A percentile compares a stretch with the other conserved stretches of the same genome.
These are phyloP conservation scores for Vinca minor DNA, from an alignment of 257 asterid genomes.

Conservation along the genomic window DNA sequence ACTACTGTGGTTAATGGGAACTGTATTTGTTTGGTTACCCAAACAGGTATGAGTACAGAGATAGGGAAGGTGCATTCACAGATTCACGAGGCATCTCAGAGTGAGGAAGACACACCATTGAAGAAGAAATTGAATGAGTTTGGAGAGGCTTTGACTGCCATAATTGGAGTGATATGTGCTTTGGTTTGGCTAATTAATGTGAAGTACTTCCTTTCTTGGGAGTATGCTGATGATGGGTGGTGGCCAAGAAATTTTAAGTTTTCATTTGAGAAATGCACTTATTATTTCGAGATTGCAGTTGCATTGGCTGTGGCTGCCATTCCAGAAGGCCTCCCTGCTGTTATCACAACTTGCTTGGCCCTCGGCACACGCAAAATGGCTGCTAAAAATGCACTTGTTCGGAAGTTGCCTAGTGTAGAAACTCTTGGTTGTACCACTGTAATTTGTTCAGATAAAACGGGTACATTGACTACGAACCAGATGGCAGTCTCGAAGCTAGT, in stretches of 20 bases:
- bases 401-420: conserved; percentile 98
- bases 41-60: conserved; percentile 90
- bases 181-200: conserved; percentile 94
- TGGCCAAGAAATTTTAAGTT: conserved; percentile 93
- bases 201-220: conserved; percentile 95
- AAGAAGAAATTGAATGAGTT: conserved; percentile 96
- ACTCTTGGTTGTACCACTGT: conserved; percentile 99
- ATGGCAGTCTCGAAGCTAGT: conserved; percentile 93
- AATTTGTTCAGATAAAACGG: conserved; percentile 96
- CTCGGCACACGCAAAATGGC: conserved; percentile 99
- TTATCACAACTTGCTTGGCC: conserved; percentile 94
- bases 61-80: conserved; percentile 88
- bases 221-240: conserved; percentile 72
- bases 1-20: conserved; percentile 94
- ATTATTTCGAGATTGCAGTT: conserved; percentile 96
- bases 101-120: conserved; percentile 92
- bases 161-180: conserved; percentile 75
- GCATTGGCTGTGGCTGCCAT: conserved; percentile 99
- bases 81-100: conserved; percentile 88
- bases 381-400: conserved; percentile 98
- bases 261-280: conserved; percentile 98
- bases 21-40: conserved; percentile 78
- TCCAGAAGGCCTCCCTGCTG: conserved; percentile 99
- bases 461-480: conserved; percentile 94
- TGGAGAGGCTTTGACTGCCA: conserved; percentile 83